phyloP scores from a whole-genome alignment of 306 rosid genomes.

The Carpinus fangiana region DNA sequence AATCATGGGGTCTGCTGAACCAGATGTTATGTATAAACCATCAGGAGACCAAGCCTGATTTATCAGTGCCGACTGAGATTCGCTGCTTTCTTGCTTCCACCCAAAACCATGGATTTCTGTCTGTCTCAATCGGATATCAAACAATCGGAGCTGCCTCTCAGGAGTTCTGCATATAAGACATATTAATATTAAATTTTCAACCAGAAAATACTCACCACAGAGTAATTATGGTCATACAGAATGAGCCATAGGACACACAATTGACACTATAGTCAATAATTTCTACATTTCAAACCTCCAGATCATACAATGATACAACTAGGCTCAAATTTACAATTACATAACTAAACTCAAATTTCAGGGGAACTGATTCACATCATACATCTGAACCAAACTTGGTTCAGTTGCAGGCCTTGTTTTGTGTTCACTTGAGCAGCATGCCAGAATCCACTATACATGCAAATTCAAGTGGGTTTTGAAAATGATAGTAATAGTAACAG shows the following conservation, averaged over 20 bases:
- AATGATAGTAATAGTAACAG: not conserved
- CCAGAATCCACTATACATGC: not conserved
- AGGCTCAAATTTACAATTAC: not conserved
- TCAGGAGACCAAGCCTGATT: constrained; percentile 99
- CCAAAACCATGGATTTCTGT: constrained; percentile 90
- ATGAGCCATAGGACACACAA: not conserved
- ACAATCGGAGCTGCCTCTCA: constrained; percentile 87
- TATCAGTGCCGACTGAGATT: constrained; percentile 93
- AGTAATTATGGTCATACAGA: not conserved
- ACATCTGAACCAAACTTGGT: not conserved
- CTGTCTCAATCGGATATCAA: constrained; percentile 75
- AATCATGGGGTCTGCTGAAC: constrained; percentile 86
- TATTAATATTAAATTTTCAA: constrained; percentile 8
- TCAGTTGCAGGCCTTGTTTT: not conserved
- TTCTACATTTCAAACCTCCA: not conserved
- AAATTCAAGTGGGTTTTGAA: not conserved
- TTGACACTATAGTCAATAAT: not conserved
- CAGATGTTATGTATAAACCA: constrained; percentile 81
- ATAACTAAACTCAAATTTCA: not conserved
- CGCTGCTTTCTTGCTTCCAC: constrained; percentile 98
- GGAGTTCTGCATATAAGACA: constrained; percentile 58
- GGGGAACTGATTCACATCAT: not conserved
- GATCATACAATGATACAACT: not conserved
- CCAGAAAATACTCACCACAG: not conserved
- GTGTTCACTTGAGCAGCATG: not conserved